These are phyloP conservation scores for Hippophae tibetana DNA, from an alignment of 306 rosid species.

Conservation along the genomic window DNA sequence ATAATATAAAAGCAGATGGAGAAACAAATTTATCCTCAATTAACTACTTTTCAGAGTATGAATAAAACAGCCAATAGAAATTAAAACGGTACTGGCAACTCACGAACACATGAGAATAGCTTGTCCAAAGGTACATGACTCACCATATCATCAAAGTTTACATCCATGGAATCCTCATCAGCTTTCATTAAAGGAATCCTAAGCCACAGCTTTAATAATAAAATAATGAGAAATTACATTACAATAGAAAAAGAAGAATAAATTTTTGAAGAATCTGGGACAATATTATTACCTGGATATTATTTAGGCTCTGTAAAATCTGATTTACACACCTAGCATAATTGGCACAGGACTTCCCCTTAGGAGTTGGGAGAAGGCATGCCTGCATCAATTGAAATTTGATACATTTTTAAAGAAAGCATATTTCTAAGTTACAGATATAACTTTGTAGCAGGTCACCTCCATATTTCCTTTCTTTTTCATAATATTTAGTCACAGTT, in stretches of 20 bases:
- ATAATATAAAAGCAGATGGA: neutral
- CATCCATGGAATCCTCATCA: conserved; percentile 50
- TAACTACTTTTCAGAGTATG: neutral
- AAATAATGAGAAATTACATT: conserved; percentile 15
- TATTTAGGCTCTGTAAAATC: conserved; percentile 61
- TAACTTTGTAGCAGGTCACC: no score
- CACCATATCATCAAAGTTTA: conserved; percentile 39
- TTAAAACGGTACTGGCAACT: neutral
- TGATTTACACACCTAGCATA: conserved; percentile 92
- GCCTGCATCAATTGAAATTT: conserved; percentile 45
- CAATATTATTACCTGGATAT: conserved; percentile 57
- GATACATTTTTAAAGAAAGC: neutral
- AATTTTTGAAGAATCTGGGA: conserved; percentile 5
- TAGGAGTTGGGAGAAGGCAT: conserved; percentile 88
- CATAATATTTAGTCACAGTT: no score
- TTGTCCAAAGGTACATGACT: conserved; percentile 19
- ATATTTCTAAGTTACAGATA: no score
- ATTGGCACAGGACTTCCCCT: conserved; percentile 70
- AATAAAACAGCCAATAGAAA: neutral
- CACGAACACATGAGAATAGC: conserved; percentile 4
- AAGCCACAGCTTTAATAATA: conserved; percentile 65
- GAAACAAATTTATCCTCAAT: neutral
- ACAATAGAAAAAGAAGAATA: neutral
- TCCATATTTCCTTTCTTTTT: no score
- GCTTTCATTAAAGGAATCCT: conserved; percentile 66